Evolutionary conservation across 2,329 filamentous ascomycete genomes (phyloP).

Genomic region (Fusarium sp.): DNA sequence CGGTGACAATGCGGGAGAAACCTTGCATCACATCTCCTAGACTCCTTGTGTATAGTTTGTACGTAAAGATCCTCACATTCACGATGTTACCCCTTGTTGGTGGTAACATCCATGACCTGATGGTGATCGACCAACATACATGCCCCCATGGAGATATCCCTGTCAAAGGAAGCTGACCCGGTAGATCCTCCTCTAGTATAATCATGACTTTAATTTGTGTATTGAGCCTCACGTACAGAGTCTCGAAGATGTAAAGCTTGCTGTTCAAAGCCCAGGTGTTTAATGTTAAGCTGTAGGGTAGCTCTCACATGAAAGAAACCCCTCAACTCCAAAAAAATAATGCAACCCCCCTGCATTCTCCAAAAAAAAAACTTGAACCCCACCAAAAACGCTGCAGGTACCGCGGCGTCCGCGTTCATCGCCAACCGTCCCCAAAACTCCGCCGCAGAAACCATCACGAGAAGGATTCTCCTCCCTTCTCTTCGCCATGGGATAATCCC

Average conservation of each 20-base stretch:
- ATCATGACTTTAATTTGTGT: not conserved
- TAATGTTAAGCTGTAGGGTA: conserved; percentile 22
- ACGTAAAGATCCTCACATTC: not conserved
- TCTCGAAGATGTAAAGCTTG: not conserved
- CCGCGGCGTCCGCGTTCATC: not conserved
- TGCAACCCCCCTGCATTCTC: conserved; percentile 18
- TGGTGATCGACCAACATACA: not conserved
- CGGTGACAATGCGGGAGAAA: not conserved
- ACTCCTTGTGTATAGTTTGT: not conserved
- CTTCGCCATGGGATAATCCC: conserved; percentile 43
- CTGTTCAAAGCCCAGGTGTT: not conserved
- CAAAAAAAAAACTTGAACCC: conserved; percentile 16
- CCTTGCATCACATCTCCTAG: not conserved
- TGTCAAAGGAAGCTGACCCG: not conserved
- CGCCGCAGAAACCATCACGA: conserved; percentile 64
- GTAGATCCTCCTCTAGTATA: not conserved
- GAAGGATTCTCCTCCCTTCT: conserved; percentile 14
- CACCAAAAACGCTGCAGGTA: conserved; percentile 7
- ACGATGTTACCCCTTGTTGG: not conserved
- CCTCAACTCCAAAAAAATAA: conserved; percentile 33
- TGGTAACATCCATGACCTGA: not conserved
- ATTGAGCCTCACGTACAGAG: not conserved
- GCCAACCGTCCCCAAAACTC: conserved; percentile 56
- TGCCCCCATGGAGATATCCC: not conserved
- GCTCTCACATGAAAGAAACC: conserved; percentile 18